Evolutionary conservation across 371 early-diverging fungal genomes (phyloP), one percentile per base, ranked within the genome.

Genomic region (Syncephalastrum monosporum): DNA sequence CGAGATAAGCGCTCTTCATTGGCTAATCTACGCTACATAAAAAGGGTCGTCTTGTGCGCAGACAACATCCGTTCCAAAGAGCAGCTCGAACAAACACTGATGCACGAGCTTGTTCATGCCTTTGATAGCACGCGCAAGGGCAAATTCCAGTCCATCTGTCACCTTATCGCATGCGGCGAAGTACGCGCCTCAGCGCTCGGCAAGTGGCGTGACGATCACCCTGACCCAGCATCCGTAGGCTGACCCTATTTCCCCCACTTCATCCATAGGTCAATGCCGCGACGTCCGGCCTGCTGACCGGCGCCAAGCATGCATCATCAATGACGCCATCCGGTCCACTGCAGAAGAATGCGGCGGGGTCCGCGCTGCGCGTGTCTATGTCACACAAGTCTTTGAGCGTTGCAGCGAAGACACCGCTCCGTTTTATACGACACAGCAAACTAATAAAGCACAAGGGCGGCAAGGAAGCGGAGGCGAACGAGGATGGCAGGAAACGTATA

Each of bases 21-120:
- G 21, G 21, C 21, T 21, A 21, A 21, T 21, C 21, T 21, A 21
- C 21, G 0, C 21, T 57, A 42, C 17, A 29, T 17, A 1, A 17
- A 42, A 52, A 75, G 77, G 16, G 59, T 78, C 33, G 78, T 78
- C 3, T 29, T 78, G 15, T 78, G 78, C 44, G 70, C 75, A 50
- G 78, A 78, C 25, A 67, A 74, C 41, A 68, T 74, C 24, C 61
- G 64, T 47, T 65, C 72, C 16, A 63, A 56, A 29, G 57, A 72
- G 21, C 71, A 74, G 6, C 44, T 74, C 21, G 72, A 74, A 29
- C 62, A 74, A 17, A 78, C 78, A n/a, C 57, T 78, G 2, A 50
- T 78, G 3, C 78, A 78, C 61, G 78, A 78, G 43, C 59, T 78
- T 4, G 72, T 72, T 1, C 78, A 78, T 55, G 78, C 78, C 24